Evolutionary conservation across 441 rosid species (phyloP).

Genomic region (Pelargonium citronellum): DNA sequence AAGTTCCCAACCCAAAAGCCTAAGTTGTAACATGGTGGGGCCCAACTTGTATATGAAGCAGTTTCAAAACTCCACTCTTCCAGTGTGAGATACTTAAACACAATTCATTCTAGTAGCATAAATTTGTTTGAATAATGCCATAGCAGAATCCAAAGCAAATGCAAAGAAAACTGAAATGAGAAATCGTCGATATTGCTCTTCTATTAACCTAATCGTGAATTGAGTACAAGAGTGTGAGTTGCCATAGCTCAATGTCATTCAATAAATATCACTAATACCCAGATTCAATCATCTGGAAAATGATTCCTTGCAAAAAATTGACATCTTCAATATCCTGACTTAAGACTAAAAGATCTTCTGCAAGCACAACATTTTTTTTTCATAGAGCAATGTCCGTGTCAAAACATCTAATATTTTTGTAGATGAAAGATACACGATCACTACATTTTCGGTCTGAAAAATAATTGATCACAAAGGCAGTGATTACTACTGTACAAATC

Average conservation of each 20-base stretch:
- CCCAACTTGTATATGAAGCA: not conserved
- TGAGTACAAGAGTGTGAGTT: not conserved
- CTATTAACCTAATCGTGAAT: not conserved
- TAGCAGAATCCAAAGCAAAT: not conserved
- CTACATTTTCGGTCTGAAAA: not conserved
- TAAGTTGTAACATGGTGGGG: not conserved
- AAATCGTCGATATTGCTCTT: not conserved
- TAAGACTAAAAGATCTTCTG: not conserved
- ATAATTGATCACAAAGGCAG: not conserved
- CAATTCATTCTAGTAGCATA: not conserved
- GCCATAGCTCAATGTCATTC: not conserved
- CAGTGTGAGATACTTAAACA: not conserved
- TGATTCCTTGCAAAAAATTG: not conserved
- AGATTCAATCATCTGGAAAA: not conserved
- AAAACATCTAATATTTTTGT: not conserved
- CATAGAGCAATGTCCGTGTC: not conserved
- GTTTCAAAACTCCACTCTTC: not conserved
- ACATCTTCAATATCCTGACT: not conserved
- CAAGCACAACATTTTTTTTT: not conserved
- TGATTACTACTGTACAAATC: not conserved
- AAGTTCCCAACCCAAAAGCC: not conserved
- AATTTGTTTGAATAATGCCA: not conserved
- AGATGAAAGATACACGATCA: not conserved
- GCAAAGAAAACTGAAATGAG: not conserved
- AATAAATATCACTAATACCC: not conserved